Evolutionary conservation across 768 basidiomycete species (phyloP).

Genomic region (Suillus hirtellus): DNA sequence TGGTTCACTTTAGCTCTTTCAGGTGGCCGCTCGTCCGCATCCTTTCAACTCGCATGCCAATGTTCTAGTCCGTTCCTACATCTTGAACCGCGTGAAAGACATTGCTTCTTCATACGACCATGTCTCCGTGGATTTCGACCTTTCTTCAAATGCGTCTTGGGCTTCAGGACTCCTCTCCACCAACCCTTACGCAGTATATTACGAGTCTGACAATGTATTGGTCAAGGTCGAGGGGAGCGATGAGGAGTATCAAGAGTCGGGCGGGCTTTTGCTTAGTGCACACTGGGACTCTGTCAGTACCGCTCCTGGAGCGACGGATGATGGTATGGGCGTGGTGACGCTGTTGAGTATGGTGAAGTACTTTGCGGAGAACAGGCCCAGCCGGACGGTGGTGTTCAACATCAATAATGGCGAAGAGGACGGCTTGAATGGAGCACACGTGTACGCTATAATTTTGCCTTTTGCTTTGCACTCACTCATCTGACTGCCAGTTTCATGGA

Average conservation of each 20-base stretch:
- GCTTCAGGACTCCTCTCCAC: constrained; percentile 21
- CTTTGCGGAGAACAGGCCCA: constrained; percentile 48
- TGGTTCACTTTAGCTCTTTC: constrained; percentile 4
- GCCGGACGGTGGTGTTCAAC: constrained; percentile 73
- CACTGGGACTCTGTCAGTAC: constrained; percentile 84
- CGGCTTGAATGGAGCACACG: constrained; percentile 69
- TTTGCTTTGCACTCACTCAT: neutral
- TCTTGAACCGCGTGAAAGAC: constrained; percentile 53
- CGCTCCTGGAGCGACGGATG: constrained; percentile 73
- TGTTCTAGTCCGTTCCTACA: constrained; percentile 59
- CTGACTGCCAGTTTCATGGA: constrained; percentile 52
- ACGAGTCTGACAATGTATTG: constrained; percentile 67
- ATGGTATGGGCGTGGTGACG: constrained; percentile 72
- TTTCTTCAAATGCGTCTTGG: constrained; percentile 52
- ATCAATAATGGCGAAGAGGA: constrained; percentile 88
- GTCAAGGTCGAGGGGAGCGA: constrained; percentile 62
- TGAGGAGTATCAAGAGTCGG: constrained; percentile 28
- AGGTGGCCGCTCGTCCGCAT: constrained; percentile 72
- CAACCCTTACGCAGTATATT: constrained; percentile 42
- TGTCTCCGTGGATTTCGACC: constrained; percentile 54
- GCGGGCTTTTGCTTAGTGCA: constrained; percentile 71
- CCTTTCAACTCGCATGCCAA: constrained; percentile 80
- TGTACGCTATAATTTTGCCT: constrained; percentile 39
- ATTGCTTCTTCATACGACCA: constrained; percentile 45
- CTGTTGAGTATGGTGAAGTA: constrained; percentile 65